Evolutionary conservation across 2,329 filamentous ascomycete genomes (phyloP), one percentile per base, ranked within the genome.

Genomic region (Monilinia fructigena): DNA sequence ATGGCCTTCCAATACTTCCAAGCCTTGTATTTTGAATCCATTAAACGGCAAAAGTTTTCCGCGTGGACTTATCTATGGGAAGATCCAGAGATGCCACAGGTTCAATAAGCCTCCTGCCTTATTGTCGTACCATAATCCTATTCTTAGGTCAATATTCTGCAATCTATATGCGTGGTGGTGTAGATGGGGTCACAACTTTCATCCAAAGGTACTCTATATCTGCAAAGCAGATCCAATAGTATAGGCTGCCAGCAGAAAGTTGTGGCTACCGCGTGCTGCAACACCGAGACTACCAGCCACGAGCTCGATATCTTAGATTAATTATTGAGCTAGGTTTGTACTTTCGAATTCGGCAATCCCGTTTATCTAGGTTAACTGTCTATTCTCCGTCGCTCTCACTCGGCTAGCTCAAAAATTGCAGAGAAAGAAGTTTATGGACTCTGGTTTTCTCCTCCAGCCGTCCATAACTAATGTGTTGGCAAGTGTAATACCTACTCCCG

Each of bases 101-200:
- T 50, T 60, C 28, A 20, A n/a, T n/a, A 59, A 48, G 28, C 28
- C 54, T 28, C 28, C 45, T n/a, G 31, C 31, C 54, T 60, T 59
- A 65, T 65, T 47, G 35, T 60, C 6, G 18, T 14, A 52, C 35
- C 42, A 31, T 53, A 50, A 45, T 60, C 8, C 63, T 65, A 65
- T 65, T 65, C 47, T 65, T 65, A 42, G 42, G 35, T n/a, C 45
- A 60, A 65, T 65, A 53, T 45, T 60, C 55, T 45, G 38, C 42
- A 50, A 42, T 20, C 26, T 52, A 31, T 45, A 60, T 59, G 23
- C 45, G 35, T 53, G 35, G 23, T 60, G 45, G 42, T 60, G 18
- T 52, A 31, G 23, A 52, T 45, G 47, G 12, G 60, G 47, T 47
- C 55, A 45, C 55, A 35, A 48, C 23, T 40, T 60, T 65, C 26